Percentiles rank a stretch among this genome's conserved stretches.
phyloP scores from a whole-genome alignment of 1,139 yeast species.

The Pichia terricola region DNA sequence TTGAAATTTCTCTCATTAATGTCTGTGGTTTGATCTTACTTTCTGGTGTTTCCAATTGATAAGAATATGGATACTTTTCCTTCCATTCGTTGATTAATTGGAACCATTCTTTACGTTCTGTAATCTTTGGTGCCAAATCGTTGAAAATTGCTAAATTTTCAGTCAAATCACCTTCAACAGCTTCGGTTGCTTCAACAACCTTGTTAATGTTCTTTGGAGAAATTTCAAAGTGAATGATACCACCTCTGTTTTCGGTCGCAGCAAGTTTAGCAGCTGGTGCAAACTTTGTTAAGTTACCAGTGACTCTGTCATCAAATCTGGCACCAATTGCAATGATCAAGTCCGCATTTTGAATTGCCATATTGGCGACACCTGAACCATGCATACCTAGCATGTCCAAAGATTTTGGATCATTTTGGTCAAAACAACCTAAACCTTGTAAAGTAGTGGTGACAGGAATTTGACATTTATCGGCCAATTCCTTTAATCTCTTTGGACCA shows the following conservation, averaged over 20 bases:
- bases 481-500: slow-evolving; percentile 73
- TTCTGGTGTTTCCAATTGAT: slow-evolving; percentile 67
- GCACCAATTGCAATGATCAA: slow-evolving; percentile 92
- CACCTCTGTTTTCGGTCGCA: slow-evolving; percentile 83
- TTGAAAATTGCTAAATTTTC: slow-evolving; percentile 62
- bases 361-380: slow-evolving; percentile 90
- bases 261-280: slow-evolving; percentile 93
- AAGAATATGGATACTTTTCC: slow-evolving; percentile 73
- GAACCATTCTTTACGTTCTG: slow-evolving; percentile 71
- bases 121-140: slow-evolving; percentile 57
- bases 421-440: slow-evolving; percentile 91
- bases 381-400: slow-evolving; percentile 98
- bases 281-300: slow-evolving; percentile 74
- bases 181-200: slow-evolving; percentile 95
- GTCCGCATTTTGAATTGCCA: slow-evolving; percentile 90
- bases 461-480: slow-evolving; percentile 79
- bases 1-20: slow-evolving; percentile 66
- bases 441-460: slow-evolving; percentile 95
- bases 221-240: slow-evolving; percentile 92
- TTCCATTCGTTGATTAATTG: slow-evolving; percentile 71
- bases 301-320: slow-evolving; percentile 96
- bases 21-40: slow-evolving; percentile 91
- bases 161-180: slow-evolving; percentile 93
- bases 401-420: slow-evolving; percentile 84
- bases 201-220: slow-evolving; percentile 94